Evolutionary conservation across 169 alveolate species (phyloP).

Genomic region (Eimeria zaria): DNA sequence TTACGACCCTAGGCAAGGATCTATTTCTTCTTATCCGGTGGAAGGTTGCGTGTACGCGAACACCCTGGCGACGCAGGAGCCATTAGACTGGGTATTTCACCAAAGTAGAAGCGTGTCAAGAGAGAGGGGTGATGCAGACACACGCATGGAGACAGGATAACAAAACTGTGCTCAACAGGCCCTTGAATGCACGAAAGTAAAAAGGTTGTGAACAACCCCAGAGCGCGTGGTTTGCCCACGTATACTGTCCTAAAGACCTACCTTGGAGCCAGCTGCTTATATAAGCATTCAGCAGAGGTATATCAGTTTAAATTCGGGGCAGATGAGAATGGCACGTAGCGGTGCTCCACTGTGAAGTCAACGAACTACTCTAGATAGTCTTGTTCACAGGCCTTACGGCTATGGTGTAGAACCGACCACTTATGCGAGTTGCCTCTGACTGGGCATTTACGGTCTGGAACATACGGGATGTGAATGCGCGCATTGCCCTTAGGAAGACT

Average conservation of each 20-base stretch:
- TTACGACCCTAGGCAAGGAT: not conserved
- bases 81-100: not conserved
- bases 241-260: not conserved
- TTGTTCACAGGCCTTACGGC: not conserved
- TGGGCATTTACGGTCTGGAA: not conserved
- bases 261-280: not conserved
- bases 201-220: not conserved
- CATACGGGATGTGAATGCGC: not conserved
- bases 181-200: not conserved
- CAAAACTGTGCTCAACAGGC: not conserved
- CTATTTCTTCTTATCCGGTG: not conserved
- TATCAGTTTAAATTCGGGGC: not conserved
- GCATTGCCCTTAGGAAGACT: not conserved
- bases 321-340: not conserved
- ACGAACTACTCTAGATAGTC: not conserved
- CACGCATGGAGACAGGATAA: not conserved
- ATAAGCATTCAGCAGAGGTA: not conserved
- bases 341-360: not conserved
- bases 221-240: not conserved
- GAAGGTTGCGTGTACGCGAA: not conserved
- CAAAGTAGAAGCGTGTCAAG: not conserved
- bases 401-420: not conserved
- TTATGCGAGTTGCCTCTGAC: not conserved
- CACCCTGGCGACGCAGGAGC: not conserved
- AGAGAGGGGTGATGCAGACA: not conserved